Evolutionary conservation across 352 stramenopile genomes (phyloP).

Genomic region (Phytophthora pini): DNA sequence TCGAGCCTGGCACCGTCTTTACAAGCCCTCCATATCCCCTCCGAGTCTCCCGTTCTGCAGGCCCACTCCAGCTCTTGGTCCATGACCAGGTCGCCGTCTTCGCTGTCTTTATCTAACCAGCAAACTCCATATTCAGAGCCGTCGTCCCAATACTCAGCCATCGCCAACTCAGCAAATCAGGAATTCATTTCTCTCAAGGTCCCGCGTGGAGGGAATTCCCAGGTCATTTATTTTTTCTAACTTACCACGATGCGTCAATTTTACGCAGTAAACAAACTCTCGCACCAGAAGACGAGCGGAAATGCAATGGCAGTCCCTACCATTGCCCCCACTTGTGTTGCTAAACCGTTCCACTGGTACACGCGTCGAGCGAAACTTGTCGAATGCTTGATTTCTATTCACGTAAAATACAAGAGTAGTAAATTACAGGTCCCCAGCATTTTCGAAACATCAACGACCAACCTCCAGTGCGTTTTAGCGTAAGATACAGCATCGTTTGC

Average conservation of each 20-base stretch:
- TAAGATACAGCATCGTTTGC: conserved; percentile 80
- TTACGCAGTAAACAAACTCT: conserved; percentile 48
- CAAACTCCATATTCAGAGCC: too few species aligned
- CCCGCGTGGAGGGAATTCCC: too few species aligned
- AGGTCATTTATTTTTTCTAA: background rate
- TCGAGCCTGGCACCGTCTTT: too few species aligned
- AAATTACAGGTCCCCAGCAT: background rate
- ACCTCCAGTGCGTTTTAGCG: conserved; percentile 63
- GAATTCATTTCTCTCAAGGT: too few species aligned
- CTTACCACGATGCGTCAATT: background rate
- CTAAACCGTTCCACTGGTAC: conserved; percentile 79
- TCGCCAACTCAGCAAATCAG: too few species aligned
- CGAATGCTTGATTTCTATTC: conserved; percentile 37
- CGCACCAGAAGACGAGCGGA: conserved; percentile 67
- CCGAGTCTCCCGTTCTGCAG: too few species aligned
- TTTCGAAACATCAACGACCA: background rate
- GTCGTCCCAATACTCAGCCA: too few species aligned
- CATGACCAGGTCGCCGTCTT: too few species aligned
- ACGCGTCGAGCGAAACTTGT: conserved; percentile 45
- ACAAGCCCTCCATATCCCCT: too few species aligned
- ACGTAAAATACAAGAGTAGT: conserved; percentile 1
- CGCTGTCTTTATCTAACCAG: too few species aligned
- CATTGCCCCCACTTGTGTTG: conserved; percentile 71
- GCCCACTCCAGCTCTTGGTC: too few species aligned
- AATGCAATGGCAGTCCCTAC: conserved; percentile 67